Percentiles rank a stretch among this genome's conserved stretches.
Conservation (phyloP, 768 basidiomycete species). For the Hygrophoropsis aurantiaca region DNA sequence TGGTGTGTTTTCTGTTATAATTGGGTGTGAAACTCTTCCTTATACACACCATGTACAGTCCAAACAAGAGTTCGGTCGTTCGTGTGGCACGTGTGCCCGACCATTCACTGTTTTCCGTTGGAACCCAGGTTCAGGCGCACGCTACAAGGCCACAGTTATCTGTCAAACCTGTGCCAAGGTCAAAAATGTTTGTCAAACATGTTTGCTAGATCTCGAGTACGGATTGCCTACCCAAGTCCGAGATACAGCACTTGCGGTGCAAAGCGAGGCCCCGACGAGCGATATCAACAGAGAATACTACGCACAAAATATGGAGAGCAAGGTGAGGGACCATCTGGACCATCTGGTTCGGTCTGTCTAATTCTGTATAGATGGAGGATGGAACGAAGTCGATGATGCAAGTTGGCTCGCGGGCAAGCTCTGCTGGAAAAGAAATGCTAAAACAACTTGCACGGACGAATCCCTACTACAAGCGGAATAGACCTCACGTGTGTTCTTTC, state of each 20-base stretch:
- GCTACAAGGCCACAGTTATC: slow-evolving; percentile 96
- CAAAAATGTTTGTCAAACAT: slow-evolving; percentile 97
- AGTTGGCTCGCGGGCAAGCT: slow-evolving; percentile 54
- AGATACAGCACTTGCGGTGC: slow-evolving; percentile 86
- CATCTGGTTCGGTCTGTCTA: not conserved
- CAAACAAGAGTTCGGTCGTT: slow-evolving; percentile 94
- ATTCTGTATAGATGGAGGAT: slow-evolving; percentile 56
- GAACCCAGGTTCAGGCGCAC: slow-evolving; percentile 92
- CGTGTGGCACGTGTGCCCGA: slow-evolving; percentile 96
- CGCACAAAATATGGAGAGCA: slow-evolving; percentile 87
- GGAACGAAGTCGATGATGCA: slow-evolving; percentile 64
- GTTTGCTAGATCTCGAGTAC: slow-evolving; percentile 94
- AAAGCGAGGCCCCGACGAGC: slow-evolving; percentile 90
- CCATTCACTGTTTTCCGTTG: slow-evolving; percentile 98
- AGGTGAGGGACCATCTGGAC: slow-evolving; percentile 47
- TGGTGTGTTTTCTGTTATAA: slow-evolving; percentile 54
- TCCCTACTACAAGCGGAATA: slow-evolving; percentile 96
- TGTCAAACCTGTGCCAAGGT: slow-evolving; percentile 97
- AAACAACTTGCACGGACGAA: slow-evolving; percentile 93
- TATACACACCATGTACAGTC: slow-evolving; percentile 50
- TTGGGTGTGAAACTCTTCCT: not conserved
- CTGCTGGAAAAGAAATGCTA: slow-evolving; percentile 94
- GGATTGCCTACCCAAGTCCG: slow-evolving; percentile 95
- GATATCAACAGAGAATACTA: slow-evolving; percentile 97
- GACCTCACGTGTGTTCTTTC: slow-evolving; percentile 93